Evolutionary conservation across 352 stramenopile genomes (phyloP).

Genomic region (Phytophthora parvispora): DNA sequence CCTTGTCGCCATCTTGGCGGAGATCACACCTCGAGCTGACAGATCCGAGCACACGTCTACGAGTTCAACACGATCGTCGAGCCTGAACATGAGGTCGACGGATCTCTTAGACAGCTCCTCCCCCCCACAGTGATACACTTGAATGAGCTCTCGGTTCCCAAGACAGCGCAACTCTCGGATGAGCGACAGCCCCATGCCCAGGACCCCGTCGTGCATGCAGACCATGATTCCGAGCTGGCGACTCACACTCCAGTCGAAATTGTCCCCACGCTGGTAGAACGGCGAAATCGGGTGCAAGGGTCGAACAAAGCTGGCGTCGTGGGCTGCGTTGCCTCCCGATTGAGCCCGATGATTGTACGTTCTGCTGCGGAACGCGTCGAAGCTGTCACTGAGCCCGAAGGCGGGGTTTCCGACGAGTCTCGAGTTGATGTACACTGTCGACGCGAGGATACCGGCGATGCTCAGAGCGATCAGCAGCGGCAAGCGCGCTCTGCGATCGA

Average conservation of each 20-base stretch:
- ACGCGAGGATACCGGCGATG: conserved; percentile 21
- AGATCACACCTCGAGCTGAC: conserved; percentile 14
- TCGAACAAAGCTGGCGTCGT: neutral
- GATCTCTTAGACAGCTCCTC: conserved; percentile 55
- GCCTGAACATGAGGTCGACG: conserved; percentile 13
- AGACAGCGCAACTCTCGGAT: conserved; percentile 38
- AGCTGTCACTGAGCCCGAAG: conserved; percentile 33
- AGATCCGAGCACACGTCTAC: conserved; percentile 55
- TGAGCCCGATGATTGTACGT: conserved; percentile 17
- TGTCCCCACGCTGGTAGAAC: conserved; percentile 19
- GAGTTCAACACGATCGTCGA: conserved; percentile 37
- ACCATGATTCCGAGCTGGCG: conserved; percentile 25
- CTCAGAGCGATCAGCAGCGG: conserved; percentile 19
- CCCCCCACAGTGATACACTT: conserved; percentile 34
- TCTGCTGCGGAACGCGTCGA: conserved; percentile 15
- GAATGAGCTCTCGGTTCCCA: conserved; percentile 29
- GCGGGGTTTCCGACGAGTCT: conserved; percentile 13
- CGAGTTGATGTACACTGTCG: conserved; percentile 30
- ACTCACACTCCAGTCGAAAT: conserved; percentile 28
- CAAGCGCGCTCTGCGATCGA: conserved; percentile 1
- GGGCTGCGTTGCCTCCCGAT: neutral
- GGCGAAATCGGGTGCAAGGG: conserved; percentile 13
- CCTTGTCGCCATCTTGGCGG: neutral
- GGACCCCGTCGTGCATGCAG: conserved; percentile 44
- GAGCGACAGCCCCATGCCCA: conserved; percentile 51